phyloP scores from a whole-genome alignment of 2,329 filamentous ascomycete species.

The Plenodomus biglobosus region DNA sequence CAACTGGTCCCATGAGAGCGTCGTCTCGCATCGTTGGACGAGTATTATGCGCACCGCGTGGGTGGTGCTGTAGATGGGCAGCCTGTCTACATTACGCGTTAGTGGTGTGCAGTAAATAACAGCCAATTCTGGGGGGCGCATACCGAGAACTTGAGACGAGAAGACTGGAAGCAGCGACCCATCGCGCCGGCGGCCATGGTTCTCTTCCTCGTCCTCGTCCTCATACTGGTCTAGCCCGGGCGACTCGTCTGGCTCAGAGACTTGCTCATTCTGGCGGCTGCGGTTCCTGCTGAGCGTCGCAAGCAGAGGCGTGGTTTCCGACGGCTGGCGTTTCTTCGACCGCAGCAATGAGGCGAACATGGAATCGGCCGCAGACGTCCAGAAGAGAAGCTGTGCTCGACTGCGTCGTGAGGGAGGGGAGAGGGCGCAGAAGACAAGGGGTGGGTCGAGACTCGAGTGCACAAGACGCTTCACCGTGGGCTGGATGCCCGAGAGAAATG shows the following conservation, averaged over 20 bases:
- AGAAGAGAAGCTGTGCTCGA: conserved; percentile 10
- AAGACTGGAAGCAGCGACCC: conserved; percentile 46
- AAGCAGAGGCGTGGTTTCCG: conserved; percentile 43
- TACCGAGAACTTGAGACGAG: conserved; percentile 44
- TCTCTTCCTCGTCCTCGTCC: conserved; percentile 33
- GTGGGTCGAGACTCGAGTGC: conserved; percentile 6
- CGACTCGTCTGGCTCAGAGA: conserved; percentile 24
- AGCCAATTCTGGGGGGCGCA: conserved; percentile 1
- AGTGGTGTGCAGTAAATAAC: conserved; percentile 33
- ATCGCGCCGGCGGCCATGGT: conserved; percentile 31
- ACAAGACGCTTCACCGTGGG: conserved; percentile 12
- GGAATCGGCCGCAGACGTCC: conserved; percentile 20
- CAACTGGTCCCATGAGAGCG: conserved; percentile 90
- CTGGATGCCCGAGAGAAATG: conserved; percentile 9
- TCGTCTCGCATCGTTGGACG: conserved; percentile 83
- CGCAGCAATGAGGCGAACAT: conserved; percentile 46
- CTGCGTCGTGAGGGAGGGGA: conserved; percentile 9
- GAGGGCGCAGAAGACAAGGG: conserved; percentile 1
- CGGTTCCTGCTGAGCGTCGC: conserved; percentile 36
- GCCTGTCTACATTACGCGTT: conserved; percentile 62
- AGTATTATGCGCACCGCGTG: conserved; percentile 87
- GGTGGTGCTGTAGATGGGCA: conserved; percentile 87
- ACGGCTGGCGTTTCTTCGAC: conserved; percentile 30
- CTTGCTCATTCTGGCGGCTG: conserved; percentile 25
- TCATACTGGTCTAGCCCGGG: conserved; percentile 27